A percentile compares a stretch with the other conserved stretches of the same genome.
Evolutionary conservation across 2,329 filamentous ascomycete species (phyloP).

Genomic region (Phaeoacremonium minimum): DNA sequence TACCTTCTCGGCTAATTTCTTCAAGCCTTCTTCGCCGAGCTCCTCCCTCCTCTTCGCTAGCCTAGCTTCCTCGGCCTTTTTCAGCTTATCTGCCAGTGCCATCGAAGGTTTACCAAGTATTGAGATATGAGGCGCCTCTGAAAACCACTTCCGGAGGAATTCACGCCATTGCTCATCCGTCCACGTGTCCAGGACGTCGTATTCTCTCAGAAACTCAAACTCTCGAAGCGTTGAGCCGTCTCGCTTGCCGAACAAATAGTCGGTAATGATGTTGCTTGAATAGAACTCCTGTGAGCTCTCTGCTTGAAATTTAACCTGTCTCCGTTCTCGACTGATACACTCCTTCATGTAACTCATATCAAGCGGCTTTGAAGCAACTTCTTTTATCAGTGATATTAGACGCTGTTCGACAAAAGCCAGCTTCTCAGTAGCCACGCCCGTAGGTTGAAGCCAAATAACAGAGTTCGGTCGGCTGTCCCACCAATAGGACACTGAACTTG

Average conservation of each 20-base stretch:
- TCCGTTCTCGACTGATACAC: slow-evolving; percentile 75
- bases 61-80: slow-evolving; percentile 73
- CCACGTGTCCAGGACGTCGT: slow-evolving; percentile 73
- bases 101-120: slow-evolving; percentile 83
- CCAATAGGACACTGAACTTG: slow-evolving; percentile 77
- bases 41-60: slow-evolving; percentile 74
- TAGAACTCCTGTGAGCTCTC: slow-evolving; percentile 81
- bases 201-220: slow-evolving; percentile 51
- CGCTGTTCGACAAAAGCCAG: slow-evolving; percentile 80
- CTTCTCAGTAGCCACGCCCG: slow-evolving; percentile 82
- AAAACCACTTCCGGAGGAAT: slow-evolving; percentile 80
- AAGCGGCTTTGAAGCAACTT: slow-evolving; percentile 74
- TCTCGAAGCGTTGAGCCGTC: slow-evolving; percentile 73
- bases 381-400: slow-evolving; percentile 76
- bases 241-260: slow-evolving; percentile 84
- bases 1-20: slow-evolving; percentile 68
- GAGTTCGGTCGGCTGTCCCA: slow-evolving; percentile 76
- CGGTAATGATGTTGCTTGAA: slow-evolving; percentile 79
- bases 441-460: slow-evolving; percentile 81
- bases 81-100: slow-evolving; percentile 74
- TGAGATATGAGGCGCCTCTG: slow-evolving; percentile 80
- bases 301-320: slow-evolving; percentile 77
- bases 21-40: slow-evolving; percentile 77
- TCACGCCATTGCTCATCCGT: slow-evolving; percentile 76
- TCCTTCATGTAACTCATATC: slow-evolving; percentile 90